A percentile compares a stretch with the other conserved stretches of the same genome.
phyloP scores from a whole-genome alignment of 2,329 filamentous ascomycete species.

The Gaeumannomyces tritici region DNA sequence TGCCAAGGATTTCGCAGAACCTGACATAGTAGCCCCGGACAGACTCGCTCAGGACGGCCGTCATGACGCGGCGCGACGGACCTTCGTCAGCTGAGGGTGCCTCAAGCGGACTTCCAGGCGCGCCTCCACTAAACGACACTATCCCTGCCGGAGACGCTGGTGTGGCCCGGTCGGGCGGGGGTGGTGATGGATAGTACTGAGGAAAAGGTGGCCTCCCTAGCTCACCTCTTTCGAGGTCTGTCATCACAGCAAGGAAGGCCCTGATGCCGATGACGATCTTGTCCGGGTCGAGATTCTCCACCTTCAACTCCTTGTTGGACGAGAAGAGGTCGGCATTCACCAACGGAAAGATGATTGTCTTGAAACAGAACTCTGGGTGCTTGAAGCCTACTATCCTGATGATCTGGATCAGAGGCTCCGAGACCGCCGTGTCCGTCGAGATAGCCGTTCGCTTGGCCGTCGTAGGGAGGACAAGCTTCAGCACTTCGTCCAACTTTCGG shows the following conservation, averaged over 20 bases:
- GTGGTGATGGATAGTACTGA: conserved; percentile 40
- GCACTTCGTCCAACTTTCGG: conserved; percentile 82
- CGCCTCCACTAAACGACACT: conserved; percentile 22
- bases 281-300: conserved; percentile 91
- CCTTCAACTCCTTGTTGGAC: conserved; percentile 64
- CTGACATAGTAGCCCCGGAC: conserved; percentile 78
- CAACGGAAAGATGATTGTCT: conserved; percentile 85
- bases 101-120: conserved; percentile 15
- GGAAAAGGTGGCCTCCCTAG: conserved; percentile 76
- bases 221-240: conserved; percentile 80
- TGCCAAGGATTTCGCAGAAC: conserved; percentile 91
- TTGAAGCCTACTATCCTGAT: conserved; percentile 92
- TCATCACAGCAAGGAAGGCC: conserved; percentile 86
- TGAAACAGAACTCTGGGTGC: conserved; percentile 88
- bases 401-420: conserved; percentile 85
- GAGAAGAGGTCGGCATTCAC: conserved; percentile 88
- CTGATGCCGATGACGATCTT: conserved; percentile 95
- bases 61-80: conserved; percentile 55
- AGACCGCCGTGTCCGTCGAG: conserved; percentile 73
- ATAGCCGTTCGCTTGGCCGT: conserved; percentile 70
- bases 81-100: conserved; percentile 45
- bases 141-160: conserved; percentile 39
- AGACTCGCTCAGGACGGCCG: conserved; percentile 58
- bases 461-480: conserved; percentile 68
- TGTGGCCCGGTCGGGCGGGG: conserved; percentile 28